Percentiles rank a stretch among this genome's conserved stretches.
phyloP scores from a whole-genome alignment of 352 stramenopile genomes.

The Globisporangium splendens region DNA sequence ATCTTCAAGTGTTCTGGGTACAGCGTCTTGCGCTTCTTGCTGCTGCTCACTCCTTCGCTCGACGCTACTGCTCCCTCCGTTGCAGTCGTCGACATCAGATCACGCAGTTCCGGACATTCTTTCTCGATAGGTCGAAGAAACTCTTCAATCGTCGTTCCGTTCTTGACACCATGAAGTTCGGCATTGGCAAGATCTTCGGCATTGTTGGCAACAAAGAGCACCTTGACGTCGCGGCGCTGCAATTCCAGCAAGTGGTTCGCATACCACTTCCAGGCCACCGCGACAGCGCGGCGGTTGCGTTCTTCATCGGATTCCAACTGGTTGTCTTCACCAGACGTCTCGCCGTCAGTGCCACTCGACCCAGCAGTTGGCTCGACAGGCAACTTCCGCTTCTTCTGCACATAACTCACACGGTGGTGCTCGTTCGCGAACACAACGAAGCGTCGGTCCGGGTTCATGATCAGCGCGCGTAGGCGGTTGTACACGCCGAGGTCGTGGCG shows the following conservation, averaged over 20 bases:
- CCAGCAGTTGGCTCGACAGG: conserved; percentile 13
- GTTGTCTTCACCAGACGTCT: conserved; percentile 24
- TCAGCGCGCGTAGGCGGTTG: conserved; percentile 82
- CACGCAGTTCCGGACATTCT: conserved; percentile 48
- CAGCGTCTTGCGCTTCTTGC: conserved; percentile 40
- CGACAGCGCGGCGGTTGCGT: conserved; percentile 86
- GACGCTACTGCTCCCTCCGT: conserved; percentile 17
- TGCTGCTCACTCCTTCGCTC: conserved; percentile 39
- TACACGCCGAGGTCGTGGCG: conserved; percentile 87
- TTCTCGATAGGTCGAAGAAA: conserved; percentile 54
- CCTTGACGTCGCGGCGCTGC: conserved; percentile 37
- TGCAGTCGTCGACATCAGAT: conserved; percentile 44
- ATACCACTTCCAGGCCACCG: conserved; percentile 80
- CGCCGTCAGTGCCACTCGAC: conserved; percentile 22
- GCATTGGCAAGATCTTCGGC: conserved; percentile 48
- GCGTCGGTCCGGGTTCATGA: conserved; percentile 76
- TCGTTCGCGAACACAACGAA: conserved; percentile 95
- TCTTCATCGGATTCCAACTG: conserved; percentile 56
- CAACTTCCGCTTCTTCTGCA: conserved; percentile 49
- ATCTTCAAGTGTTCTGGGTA: conserved; percentile 78
- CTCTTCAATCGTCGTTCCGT: conserved; percentile 52
- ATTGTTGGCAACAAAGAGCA: conserved; percentile 68
- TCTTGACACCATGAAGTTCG: conserved; percentile 36
- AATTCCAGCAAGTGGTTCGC: conserved; percentile 49
- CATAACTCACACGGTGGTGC: conserved; percentile 81